Percentiles rank a stretch among this genome's conserved stretches.
These are phyloP conservation scores for Fusarium pseudograminearum DNA, from an alignment of 2,329 filamentous ascomycete species.

Conservation along the genomic window DNA sequence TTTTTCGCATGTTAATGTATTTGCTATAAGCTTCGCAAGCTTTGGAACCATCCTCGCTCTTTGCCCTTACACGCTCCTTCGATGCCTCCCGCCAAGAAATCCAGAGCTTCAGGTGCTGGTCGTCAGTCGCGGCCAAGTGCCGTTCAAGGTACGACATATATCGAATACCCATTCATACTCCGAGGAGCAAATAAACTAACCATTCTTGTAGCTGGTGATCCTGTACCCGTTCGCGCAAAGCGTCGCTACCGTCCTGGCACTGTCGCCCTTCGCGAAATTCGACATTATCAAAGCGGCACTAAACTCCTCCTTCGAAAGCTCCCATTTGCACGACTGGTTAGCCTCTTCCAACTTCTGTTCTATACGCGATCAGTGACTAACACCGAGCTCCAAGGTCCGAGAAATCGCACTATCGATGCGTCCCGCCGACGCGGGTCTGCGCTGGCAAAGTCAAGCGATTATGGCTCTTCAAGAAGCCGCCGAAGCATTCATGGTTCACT, in stretches of 20 bases:
- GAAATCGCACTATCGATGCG: constrained; percentile 78
- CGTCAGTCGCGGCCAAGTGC: constrained; percentile 54
- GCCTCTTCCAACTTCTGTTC: constrained; percentile 26
- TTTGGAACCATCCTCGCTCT: neutral
- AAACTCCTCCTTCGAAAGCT: constrained; percentile 87
- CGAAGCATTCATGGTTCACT: constrained; percentile 94
- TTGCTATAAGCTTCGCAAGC: constrained; percentile 18
- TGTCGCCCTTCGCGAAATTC: constrained; percentile 89
- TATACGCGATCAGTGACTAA: constrained; percentile 33
- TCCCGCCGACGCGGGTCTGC: constrained; percentile 75
- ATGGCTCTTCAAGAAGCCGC: constrained; percentile 92
- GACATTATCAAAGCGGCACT: constrained; percentile 88
- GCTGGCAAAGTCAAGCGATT: constrained; percentile 97
- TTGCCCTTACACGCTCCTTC: constrained; percentile 20
- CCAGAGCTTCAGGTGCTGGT: constrained; percentile 32
- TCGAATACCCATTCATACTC: neutral
- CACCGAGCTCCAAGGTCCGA: constrained; percentile 55
- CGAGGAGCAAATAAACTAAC: constrained; percentile 35
- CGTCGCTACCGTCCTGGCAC: constrained; percentile 83
- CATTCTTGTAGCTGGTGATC: constrained; percentile 73
- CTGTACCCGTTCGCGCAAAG: constrained; percentile 71
- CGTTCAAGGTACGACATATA: constrained; percentile 55
- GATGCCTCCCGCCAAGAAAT: constrained; percentile 44
- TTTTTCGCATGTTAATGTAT: constrained; percentile 9
- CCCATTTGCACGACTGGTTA: constrained; percentile 81